Evolutionary conservation across 2,329 filamentous ascomycete species (phyloP), one percentile per base, ranked within the genome.

Genomic region (Beauveria varroae): DNA sequence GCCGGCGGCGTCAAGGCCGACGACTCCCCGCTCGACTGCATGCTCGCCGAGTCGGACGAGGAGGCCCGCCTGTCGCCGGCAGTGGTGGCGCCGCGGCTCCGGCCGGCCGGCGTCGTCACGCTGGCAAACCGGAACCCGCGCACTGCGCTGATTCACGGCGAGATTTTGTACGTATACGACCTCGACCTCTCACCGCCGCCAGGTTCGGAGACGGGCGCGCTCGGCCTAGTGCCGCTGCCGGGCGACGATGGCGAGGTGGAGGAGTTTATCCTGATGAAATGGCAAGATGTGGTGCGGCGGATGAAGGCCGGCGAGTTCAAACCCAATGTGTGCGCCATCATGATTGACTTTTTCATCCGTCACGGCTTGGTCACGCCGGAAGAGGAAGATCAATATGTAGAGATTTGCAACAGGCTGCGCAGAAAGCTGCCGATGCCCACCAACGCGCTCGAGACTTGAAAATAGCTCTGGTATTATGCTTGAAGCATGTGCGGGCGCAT

Each of bases 301-400:
- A 78, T 96, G 77, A 74, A 79, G 20, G 77, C 77, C 18, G 86
- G 86, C 3, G 85, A 91, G 71, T 96, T 96, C 76, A 96, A 96
- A 78, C 88, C 91, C 0, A 95, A 96, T 68, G 91, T 90, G 67
- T 86, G 88, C 28, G 70, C 88, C 34, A 86, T 93, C 53, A 78
- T 93, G 76, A 79, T 95, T 53, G 91, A 96, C 68, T 96, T 96
- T 72, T 85, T 96, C 67, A 76, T 96, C 51, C 76, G 91, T 26
- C 90, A 92, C 72, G 89, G 89, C 0, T 78, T 91, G 55, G 69
- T 96, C 63, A 93, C 86, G 1, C 74, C 82, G 0, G 89, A 91
- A 69, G 87, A 85, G 61, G 90, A 96, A 75, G 76, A 76, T 58
- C 81, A 90, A 65, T 95, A 88, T 69, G 76, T 89, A 52, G 86